Evolutionary conservation across 2,329 filamentous ascomycete species (phyloP), one percentile per base, ranked within the genome.

Genomic region (Fusarium mundagurra): DNA sequence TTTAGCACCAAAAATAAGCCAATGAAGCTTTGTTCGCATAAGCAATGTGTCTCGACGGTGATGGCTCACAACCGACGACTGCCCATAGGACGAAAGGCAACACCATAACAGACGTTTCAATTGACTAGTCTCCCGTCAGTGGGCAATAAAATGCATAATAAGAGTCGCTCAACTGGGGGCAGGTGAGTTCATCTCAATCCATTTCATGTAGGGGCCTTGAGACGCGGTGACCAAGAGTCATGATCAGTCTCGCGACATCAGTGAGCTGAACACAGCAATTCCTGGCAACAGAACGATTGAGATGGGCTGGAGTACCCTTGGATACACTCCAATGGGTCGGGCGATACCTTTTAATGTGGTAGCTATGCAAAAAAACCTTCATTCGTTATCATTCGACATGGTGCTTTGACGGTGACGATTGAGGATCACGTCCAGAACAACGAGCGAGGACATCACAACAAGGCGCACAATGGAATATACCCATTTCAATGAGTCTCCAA

Each of bases 241-340:
- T 36, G 12, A 22, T 6, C 50, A 22, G 50, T 22, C n/a, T 53
- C 17, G 33, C 50, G 10, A 36, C n/a, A 24, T 12, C 6, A 0
- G 50, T 0, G 7, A 53, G n/a, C 8, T 16, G 50, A 36, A 16
- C 13, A 20, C 24, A 18, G 3, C 20, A n/a, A 29, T 54, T 8
- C 20, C 33, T 14, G 9, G 20, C 3, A 18, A 38, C 10, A 54
- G 18, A 13, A 8, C 18, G 12, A 11, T 12, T 3, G 18, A 36
- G 7, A 53, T 8, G 11, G 20, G 13, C 7, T 20, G n/a, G 1
- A 16, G 3, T 11, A 1, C 5, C 1, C 16, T 36, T 6, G 2
- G 3, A 10, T 9, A 27, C 3, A 8, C 1, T 38, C 4, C 0
- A 38, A 1, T 17, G 18, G 18, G 0, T 0, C 1, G 0, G 5